Percentiles rank a stretch among this genome's conserved stretches.
Conservation (phyloP, 371 early-diverging fungal species). For the Rhizopus delemar region DNA sequence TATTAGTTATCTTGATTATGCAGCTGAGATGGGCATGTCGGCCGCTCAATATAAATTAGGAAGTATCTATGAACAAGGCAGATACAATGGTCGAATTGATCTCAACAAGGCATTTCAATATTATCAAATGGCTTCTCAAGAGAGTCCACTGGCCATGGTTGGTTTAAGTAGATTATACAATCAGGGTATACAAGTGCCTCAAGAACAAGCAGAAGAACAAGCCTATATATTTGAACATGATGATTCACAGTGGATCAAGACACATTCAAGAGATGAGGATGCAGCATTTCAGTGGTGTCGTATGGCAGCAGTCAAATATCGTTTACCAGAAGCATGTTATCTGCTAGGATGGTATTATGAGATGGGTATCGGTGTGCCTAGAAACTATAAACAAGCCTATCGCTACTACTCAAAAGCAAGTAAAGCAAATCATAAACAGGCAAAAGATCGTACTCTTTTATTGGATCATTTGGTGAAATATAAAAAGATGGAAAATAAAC, state of each 20-base stretch:
- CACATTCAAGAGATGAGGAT: conserved; percentile 47
- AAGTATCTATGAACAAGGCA: conserved; percentile 30
- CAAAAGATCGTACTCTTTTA: conserved; percentile 9
- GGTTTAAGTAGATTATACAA: conserved; percentile 37
- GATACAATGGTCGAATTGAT: conserved; percentile 30
- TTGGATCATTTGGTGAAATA: conserved; percentile 17
- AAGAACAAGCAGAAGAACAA: conserved; percentile 26
- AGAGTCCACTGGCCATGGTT: conserved; percentile 36
- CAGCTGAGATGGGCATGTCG: conserved; percentile 37
- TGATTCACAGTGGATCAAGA: conserved; percentile 40
- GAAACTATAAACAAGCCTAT: conserved; percentile 36
- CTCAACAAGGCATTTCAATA: conserved; percentile 27
- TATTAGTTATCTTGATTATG: conserved; percentile 31
- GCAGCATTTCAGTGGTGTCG: conserved; percentile 48
- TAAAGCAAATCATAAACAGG: conserved; percentile 32
- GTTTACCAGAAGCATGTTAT: conserved; percentile 40
- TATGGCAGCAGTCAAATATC: conserved; percentile 33
- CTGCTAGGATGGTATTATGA: conserved; percentile 52
- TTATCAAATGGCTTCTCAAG: conserved; percentile 33
- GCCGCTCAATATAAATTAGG: conserved; percentile 35
- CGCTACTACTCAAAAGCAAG: conserved; percentile 38
- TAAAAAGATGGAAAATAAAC: conserved; percentile 12
- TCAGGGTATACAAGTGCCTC: conserved; percentile 38
- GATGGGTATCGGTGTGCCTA: conserved; percentile 42
- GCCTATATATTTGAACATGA: conserved; percentile 27